Base-by-base conservation (phyloP, 176 grass and related monocot genomes). In the Tuctoria greenei region DNA sequence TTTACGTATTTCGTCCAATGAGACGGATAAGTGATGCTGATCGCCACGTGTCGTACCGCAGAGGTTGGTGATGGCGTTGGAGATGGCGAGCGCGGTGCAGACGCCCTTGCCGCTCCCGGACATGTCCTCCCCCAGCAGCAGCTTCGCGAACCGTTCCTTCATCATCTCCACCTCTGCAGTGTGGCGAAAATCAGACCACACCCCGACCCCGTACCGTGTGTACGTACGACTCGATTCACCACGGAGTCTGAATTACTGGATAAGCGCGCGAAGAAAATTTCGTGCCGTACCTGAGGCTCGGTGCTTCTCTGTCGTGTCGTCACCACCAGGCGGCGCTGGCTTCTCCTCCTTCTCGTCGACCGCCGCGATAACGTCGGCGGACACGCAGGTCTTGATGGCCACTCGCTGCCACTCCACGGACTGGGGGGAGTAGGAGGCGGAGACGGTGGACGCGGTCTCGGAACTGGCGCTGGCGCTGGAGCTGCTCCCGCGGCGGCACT, bases 51-150 rank as follows among this genome's bases (percentile, higher is more conserved):
- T 20, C 6, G 46, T 83, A 99, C 95, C 95, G 66, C 89, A 99
- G 72, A 99, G 95, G 72, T 99, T 99, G 72, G 95, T 99, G 61
- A 99, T 85, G 62, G 95, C 92, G 82, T 99, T 99, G 64, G 95
- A 95, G 73, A 99, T 90, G 45, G 95, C 95, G 69, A 99, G 86
- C 74, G 95, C 95, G 11, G 89, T 95, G 77, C 92, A 95, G 65
- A 95, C 95, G 41, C 95, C 95, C 80, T 99, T 95, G 83, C 95
- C 95, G 63, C 86, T 72, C 1, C 95, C 95, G n/a, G 95, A 99
- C 95, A 99, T 99, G 83, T 99, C 95, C 82, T 99, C 95, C 43
- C 95, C 95, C 8, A 99, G 85, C 43, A 99, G 66, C 82, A 99
- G 80, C 82, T 99, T 99, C 4, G 95, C 75, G 62, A 99, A 95